Evolutionary conservation across 306 rosid species (phyloP), one percentile per base, ranked within the genome.

Genomic region (Vigna unguiculata): DNA sequence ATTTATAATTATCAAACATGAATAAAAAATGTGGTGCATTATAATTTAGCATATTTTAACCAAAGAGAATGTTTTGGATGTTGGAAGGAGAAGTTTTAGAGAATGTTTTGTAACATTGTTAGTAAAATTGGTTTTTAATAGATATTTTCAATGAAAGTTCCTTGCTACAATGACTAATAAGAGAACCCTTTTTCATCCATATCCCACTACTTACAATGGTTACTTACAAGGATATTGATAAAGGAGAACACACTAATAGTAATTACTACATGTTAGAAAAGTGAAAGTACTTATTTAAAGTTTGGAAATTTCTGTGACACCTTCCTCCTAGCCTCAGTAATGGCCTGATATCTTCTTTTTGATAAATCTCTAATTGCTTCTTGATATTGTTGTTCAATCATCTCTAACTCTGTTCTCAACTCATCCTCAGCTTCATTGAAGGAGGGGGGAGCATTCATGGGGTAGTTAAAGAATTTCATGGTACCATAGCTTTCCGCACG

Each of bases 271-370:
- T 16, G n/a, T 3, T 16, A 30, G 45, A 60, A 32, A 3, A 41
- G 22, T 1, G 47, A 62, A 59, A n/a, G 21, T 65, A 80, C 12
- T 51, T 63, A 78, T 49, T 54, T 80, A 17, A 69, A 53, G 47
- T 53, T 58, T 43, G 76, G 14, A 55, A 54, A 25, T 81, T 82
- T 67, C 16, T 22, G 45, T 60, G 43, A 30, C 12, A 30, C 12
- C n/a, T 14, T 60, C 67, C 3, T 60, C 4, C 13, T 60, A 9
- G 66, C 7, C 45, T 60, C 67, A 0, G 22, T 7, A 45, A 60
- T 32, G 67, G 21, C 67, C 22, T 60, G 21, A 19, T 60, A 16
- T 60, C 16, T 60, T 60, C 22, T 60, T 60, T 8, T 60, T 30
- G 40, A 30, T 32, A 60, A 15, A 15, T 60, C 67, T 15, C 16